phyloP scores from a whole-genome alignment of 75 land plant genomes.

The Azolla pinnata region DNA sequence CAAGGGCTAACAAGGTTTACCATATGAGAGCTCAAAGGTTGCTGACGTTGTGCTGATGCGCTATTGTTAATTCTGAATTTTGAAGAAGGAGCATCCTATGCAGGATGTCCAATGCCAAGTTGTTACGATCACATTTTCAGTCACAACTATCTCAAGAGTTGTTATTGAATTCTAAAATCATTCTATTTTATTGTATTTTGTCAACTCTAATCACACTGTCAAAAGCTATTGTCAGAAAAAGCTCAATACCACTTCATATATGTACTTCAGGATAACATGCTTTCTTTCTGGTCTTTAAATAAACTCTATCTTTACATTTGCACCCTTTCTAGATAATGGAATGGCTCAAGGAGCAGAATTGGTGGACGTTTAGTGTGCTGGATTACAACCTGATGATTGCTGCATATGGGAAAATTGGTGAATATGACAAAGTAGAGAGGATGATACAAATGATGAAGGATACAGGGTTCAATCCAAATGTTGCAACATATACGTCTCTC shows the following conservation, averaged over 20 bases:
- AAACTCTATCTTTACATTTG: neutral
- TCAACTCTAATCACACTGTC: neutral
- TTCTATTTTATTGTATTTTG: neutral
- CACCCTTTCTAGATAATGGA: slow-evolving; percentile 43
- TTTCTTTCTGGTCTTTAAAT: neutral
- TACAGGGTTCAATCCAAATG: slow-evolving; percentile 56
- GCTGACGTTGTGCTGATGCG: too few relatives aligned
- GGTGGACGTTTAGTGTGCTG: slow-evolving; percentile 81
- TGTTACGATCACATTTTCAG: neutral
- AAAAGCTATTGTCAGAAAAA: neutral
- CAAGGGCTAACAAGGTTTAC: too few relatives aligned
- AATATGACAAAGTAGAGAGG: slow-evolving; percentile 57
- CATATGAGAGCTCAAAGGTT: too few relatives aligned
- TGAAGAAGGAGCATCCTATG: neutral
- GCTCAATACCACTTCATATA: neutral
- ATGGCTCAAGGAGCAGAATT: slow-evolving; percentile 70
- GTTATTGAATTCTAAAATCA: neutral
- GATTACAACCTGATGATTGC: slow-evolving; percentile 72
- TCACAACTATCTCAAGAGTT: neutral
- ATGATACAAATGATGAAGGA: slow-evolving; percentile 47
- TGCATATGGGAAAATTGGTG: slow-evolving; percentile 78
- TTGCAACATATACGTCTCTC: slow-evolving; percentile 62
- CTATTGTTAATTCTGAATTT: neutral
- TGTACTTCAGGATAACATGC: neutral
- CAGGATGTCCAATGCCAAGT: neutral